Percentiles rank a stretch among this genome's conserved stretches.
Conservation (phyloP, 805 yeast genomes). For the Nakazawaea wickerhamii region DNA sequence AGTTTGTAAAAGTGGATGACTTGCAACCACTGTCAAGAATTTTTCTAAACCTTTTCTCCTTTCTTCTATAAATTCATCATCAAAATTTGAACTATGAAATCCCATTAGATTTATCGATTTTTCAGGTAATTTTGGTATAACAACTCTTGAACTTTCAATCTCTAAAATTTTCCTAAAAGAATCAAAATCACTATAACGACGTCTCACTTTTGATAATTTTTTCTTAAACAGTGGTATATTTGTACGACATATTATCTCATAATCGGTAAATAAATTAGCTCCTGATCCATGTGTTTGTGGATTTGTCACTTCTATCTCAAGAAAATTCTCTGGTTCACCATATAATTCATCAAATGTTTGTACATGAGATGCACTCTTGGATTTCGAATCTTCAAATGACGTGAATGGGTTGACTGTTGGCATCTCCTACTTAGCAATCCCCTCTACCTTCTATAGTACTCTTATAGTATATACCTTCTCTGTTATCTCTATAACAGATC, state of each 20-base stretch:
- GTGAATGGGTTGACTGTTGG: conserved; percentile 16
- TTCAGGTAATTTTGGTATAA: conserved; percentile 88
- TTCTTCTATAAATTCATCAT: conserved; percentile 76
- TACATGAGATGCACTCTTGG: conserved; percentile 24
- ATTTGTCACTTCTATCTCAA: conserved; percentile 83
- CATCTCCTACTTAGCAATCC: conserved; percentile 13
- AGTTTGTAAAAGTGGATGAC: conserved; percentile 90
- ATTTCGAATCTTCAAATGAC: conserved; percentile 18
- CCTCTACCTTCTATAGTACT: neutral
- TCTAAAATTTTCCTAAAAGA: conserved; percentile 68
- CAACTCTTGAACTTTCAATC: conserved; percentile 70
- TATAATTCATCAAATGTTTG: conserved; percentile 79
- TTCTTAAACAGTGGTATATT: conserved; percentile 83
- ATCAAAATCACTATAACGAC: conserved; percentile 90
- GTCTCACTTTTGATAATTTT: conserved; percentile 60
- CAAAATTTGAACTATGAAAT: conserved; percentile 57
- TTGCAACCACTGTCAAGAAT: conserved; percentile 74
- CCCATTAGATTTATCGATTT: conserved; percentile 52
- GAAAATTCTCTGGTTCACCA: conserved; percentile 90
- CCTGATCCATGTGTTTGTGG: conserved; percentile 72
- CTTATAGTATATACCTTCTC: too few species aligned
- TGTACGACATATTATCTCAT: conserved; percentile 84
- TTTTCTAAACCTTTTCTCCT: conserved; percentile 80
- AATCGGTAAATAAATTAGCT: conserved; percentile 78
- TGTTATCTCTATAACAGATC: too few species aligned